These are phyloP conservation scores for Galeopsis tetrahit DNA, from an alignment of 257 asterid genomes.

Conservation along the genomic window DNA sequence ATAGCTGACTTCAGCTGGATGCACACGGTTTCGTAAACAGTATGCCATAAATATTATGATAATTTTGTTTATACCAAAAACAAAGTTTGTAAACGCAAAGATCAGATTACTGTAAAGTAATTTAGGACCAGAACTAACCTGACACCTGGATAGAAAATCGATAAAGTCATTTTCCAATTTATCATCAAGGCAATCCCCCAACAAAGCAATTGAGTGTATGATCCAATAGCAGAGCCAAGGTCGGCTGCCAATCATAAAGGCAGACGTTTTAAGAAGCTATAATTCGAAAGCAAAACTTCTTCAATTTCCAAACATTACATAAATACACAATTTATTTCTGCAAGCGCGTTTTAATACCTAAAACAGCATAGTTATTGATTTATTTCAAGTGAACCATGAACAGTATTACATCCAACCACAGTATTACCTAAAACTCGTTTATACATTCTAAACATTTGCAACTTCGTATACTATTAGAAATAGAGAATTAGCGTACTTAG, in stretches of 20 bases:
- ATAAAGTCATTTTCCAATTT: conserved; percentile 56
- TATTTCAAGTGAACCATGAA: not conserved
- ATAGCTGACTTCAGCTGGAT: conserved; percentile 1
- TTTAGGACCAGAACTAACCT: conserved; percentile 49
- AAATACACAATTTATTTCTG: conserved; percentile 14
- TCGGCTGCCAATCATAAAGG: conserved; percentile 61
- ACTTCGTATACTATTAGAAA: not conserved
- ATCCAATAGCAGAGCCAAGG: conserved; percentile 99
- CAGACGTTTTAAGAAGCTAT: conserved; percentile 12
- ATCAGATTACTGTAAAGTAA: not conserved
- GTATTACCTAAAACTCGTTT: too few species aligned
- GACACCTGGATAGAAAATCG: conserved; percentile 81
- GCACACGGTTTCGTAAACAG: not conserved
- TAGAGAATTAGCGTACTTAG: conserved; percentile 63
- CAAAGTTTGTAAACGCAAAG: conserved; percentile 15
- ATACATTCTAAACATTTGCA: not conserved
- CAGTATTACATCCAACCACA: conserved; percentile 7
- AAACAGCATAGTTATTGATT: too few species aligned
- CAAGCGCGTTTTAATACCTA: not conserved
- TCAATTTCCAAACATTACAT: conserved; percentile 14
- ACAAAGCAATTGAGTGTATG: conserved; percentile 79
- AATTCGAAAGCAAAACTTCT: conserved; percentile 12
- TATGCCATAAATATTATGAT: not conserved
- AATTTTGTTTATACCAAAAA: conserved; percentile 10
- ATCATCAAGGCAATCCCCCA: conserved; percentile 73